Evolutionary conservation across 2,329 filamentous ascomycete species (phyloP), one percentile per base, ranked within the genome.

Genomic region (Juglanconis oblonga): DNA sequence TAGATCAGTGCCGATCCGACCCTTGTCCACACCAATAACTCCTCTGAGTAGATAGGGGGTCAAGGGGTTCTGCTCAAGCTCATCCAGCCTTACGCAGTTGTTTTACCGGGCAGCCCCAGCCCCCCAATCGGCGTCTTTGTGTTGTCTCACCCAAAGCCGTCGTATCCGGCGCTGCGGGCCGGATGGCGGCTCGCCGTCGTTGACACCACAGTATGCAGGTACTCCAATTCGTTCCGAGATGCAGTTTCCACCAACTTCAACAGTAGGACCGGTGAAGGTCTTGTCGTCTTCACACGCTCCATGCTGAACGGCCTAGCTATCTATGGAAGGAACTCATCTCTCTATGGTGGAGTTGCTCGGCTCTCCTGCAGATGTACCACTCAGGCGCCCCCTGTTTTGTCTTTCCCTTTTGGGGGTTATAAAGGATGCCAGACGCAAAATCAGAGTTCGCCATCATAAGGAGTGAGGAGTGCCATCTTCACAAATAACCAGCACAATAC

Each of bases 101-200:
- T 42, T 14, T 42, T 14, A 42, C 14, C 4, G 17, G 44, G 17
- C 44, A 4, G 14, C 17, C 4, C 11, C 11, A 38, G 36, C 36
- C n/a, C 17, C 17, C 17, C 17, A 17, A 17, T 17, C 17, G 17
- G 17, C 17, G 17, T 17, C 17, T 17, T 17, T 17, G 17, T 29
- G 17, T 17, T 3, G 3, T 5, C 9, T 29, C 8, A 2, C 14
- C 14, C 8, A n/a, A n/a, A n/a, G 8, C 17, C 17, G 44, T 32
- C 32, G 32, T 42, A 31, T 53, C 38, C 56, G 56, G 56, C 56
- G 56, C 52, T 58, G 56, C 56, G 56, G 56, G 32, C 56, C 56
- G 49, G 32, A 24, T 49, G 14, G 56, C 56, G 38, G 55, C 40
- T 58, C 44, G 17, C 50, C 45, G 3, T 51, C 24, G 32, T 53